Base-by-base conservation (phyloP, 2,329 filamentous ascomycete genomes). In the Anisogramma anomala region DNA sequence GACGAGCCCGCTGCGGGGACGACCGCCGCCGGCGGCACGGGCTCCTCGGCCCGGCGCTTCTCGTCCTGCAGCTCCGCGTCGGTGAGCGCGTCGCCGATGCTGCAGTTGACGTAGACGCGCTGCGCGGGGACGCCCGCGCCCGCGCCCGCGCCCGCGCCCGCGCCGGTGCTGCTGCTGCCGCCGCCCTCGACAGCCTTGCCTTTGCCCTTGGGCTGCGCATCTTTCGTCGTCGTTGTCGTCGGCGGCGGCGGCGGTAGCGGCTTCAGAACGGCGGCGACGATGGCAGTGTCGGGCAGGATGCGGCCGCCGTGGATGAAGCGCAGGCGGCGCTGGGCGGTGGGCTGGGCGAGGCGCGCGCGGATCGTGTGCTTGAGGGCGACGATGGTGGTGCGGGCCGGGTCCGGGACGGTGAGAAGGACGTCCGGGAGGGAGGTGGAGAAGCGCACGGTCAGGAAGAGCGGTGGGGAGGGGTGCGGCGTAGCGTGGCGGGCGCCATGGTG, bases 271-370 rank as follows among this genome's bases (percentile, higher is more conserved):
- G 71, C 63, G 44, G 74, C 70, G 19, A 98, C 69, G 5, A 83
- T 72, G 8, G 75, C 71, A 26, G 68, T 64, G 58, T 95, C 88
- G 50, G 80, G 72, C 36, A 96, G 78, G 45, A 94, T 82, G 56
- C 84, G 87, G 47, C 91, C 91, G 37, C 84, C 77, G 59, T 94
- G 79, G 58, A 96, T 95, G 49, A 98, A 77, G 45, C 89, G 85
- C 23, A 96, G 74, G 26, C 86, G 82, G 48, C 77, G 78, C 31
- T 73, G 68, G 11, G 78, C 73, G 48, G 79, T 70, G 25, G 73
- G 64, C 25, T 65, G 55, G 5, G 79, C 70, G 17, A 95, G 74
- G 33, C 82, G 72, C 7, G 69, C 61, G 50, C 91, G 86, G 56
- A 96, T 84, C 38, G 82, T 71, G 52, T 83, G 80, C 61, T 94